These are phyloP conservation scores for Bruguiera sexangula DNA, from an alignment of 345 rosid genomes.

Conservation along the genomic window DNA sequence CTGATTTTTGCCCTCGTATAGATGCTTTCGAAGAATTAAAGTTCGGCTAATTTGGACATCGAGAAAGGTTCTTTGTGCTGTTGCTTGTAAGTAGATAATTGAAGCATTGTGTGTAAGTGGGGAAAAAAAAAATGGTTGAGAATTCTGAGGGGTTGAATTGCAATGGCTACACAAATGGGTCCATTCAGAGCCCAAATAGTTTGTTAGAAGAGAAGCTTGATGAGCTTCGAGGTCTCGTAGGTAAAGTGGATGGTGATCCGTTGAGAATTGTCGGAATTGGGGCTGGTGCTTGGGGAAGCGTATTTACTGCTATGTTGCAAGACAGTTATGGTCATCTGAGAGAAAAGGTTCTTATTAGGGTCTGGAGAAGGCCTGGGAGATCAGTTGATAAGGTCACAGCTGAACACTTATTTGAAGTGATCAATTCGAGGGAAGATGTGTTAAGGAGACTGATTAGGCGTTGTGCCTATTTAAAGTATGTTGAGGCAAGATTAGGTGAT, in stretches of 20 bases:
- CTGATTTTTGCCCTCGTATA: too few relatives aligned
- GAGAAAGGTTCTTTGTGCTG: constrained; percentile 6
- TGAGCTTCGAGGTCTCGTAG: constrained; percentile 7
- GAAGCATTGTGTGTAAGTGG: not conserved
- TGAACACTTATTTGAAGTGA: constrained; percentile 88
- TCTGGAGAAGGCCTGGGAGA: constrained; percentile 94
- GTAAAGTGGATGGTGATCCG: constrained; percentile 78
- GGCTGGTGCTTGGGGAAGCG: constrained; percentile 99
- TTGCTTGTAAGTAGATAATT: not conserved
- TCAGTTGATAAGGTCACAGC: constrained; percentile 72
- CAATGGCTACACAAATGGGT: constrained; percentile 41
- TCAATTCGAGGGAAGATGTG: constrained; percentile 88
- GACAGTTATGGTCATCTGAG: constrained; percentile 77
- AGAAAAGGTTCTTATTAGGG: constrained; percentile 80
- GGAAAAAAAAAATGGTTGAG: constrained; percentile 43
- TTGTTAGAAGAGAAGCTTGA: constrained; percentile 23
- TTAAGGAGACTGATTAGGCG: constrained; percentile 88
- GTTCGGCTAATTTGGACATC: not conserved
- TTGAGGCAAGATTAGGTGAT: constrained; percentile 93
- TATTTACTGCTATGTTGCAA: constrained; percentile 82
- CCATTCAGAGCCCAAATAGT: constrained; percentile 1
- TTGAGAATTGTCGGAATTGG: constrained; percentile 86
- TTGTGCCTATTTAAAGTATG: constrained; percentile 92
- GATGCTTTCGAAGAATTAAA: not conserved
- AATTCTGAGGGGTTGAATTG: constrained; percentile 31